Conservation (phyloP, 2,329 filamentous ascomycete species). For the Aureobasidium namibiae region DNA sequence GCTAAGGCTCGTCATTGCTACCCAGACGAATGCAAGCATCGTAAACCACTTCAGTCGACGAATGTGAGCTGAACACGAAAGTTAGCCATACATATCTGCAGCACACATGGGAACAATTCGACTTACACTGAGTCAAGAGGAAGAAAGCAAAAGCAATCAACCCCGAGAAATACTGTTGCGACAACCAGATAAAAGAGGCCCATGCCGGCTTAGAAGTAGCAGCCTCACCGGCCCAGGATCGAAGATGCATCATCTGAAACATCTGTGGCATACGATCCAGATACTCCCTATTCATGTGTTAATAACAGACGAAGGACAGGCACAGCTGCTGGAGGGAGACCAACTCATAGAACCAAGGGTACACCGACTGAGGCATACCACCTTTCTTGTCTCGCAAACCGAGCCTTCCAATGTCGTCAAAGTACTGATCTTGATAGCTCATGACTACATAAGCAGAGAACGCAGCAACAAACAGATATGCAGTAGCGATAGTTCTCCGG, state of each 20-base stretch:
- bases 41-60: not conserved
- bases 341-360: not conserved
- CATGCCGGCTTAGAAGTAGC: not conserved
- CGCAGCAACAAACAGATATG: not conserved
- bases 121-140: conserved; percentile 3
- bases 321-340: not conserved
- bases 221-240: not conserved
- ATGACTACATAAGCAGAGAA: not conserved
- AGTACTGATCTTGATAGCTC: not conserved
- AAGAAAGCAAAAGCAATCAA: conserved; percentile 1
- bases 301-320: not conserved
- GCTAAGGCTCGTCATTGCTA: conserved; percentile 5
- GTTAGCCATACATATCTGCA: not conserved
- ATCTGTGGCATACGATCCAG: not conserved
- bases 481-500: not conserved
- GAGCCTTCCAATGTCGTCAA: not conserved
- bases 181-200: not conserved
- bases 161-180: conserved; percentile 7
- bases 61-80: not conserved
- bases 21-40: conserved; percentile 2
- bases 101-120: not conserved
- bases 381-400: not conserved
- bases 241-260: conserved; percentile 3
- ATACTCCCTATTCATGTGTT: not conserved
- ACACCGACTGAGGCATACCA: not conserved